A percentile compares a stretch with the other conserved stretches of the same genome.
These are phyloP conservation scores for Tanacetum coccineum DNA, from an alignment of 129 eudicot genomes.

Conservation along the genomic window DNA sequence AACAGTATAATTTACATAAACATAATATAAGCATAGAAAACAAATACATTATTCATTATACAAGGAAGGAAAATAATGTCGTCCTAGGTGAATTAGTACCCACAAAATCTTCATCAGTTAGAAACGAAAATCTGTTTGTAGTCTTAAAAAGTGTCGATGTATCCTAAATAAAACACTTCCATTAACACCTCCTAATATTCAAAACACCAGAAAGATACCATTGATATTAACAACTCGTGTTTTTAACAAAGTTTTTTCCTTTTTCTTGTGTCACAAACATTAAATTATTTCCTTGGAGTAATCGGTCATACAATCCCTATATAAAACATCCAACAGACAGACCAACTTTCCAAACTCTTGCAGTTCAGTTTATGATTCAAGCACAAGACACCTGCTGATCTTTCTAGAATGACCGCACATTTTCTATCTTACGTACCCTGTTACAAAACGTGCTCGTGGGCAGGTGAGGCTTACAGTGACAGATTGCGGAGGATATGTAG, in stretches of 20 bases:
- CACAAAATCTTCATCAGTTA: constrained; percentile 7
- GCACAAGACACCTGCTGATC: background rate
- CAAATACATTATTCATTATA: background rate
- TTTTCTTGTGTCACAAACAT: constrained; percentile 29
- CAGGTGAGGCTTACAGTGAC: background rate
- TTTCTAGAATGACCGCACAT: constrained; percentile 24
- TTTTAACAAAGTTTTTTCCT: constrained; percentile 27
- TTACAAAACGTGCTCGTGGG: constrained; percentile 14
- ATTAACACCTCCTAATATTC: constrained; percentile 24
- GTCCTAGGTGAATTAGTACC: background rate
- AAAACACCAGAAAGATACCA: constrained; percentile 32
- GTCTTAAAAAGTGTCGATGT: constrained; percentile 25
- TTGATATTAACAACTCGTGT: constrained; percentile 35
- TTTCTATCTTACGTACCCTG: constrained; percentile 24
- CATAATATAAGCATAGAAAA: too few species aligned
- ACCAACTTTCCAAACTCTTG: constrained; percentile 36
- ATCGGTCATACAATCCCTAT: constrained; percentile 24
- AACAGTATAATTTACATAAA: background rate
- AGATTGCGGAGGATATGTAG: constrained; percentile 15
- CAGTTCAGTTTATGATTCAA: background rate
- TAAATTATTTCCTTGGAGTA: constrained; percentile 26
- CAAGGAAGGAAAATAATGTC: background rate
- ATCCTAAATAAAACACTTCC: constrained; percentile 26
- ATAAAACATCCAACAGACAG: constrained; percentile 29
- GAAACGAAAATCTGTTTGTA: constrained; percentile 36